These are phyloP conservation scores for Symbiodinium pilosum DNA, from an alignment of 73 alveolate genomes.

Conservation along the genomic window DNA sequence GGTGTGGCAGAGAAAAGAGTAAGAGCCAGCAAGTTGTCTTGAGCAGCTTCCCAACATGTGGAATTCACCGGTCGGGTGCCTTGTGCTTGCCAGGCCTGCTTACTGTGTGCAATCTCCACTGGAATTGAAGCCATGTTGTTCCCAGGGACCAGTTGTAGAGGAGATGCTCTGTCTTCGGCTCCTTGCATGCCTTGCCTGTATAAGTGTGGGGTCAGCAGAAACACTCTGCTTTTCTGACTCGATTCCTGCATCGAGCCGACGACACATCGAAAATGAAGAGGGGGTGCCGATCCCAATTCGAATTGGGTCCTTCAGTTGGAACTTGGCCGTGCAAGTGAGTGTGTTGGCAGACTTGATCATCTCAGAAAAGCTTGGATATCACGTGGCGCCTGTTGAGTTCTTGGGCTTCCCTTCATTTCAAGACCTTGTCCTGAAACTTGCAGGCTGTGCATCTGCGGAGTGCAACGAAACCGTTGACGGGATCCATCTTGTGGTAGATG, in stretches of 20 bases:
- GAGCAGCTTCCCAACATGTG: no score
- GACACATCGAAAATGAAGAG: background rate
- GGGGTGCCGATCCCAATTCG: slow-evolving; percentile 1
- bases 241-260: background rate
- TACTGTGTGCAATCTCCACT: background rate
- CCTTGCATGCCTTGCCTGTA: background rate
- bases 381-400: slow-evolving; percentile 8
- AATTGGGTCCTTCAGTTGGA: slow-evolving; percentile 40
- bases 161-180: background rate
- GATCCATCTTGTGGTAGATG: background rate
- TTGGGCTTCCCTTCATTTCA: slow-evolving; percentile 15
- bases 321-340: slow-evolving; percentile 33
- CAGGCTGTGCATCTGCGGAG: slow-evolving; percentile 9
- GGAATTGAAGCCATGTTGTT: background rate
- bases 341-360: background rate
- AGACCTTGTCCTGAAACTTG: background rate
- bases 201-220: background rate
- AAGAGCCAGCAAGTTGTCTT: no score
- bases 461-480: slow-evolving; percentile 14
- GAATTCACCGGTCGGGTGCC: no score
- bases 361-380: slow-evolving; percentile 35
- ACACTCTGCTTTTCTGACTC: background rate
- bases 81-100: no score
- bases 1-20: no score
- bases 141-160: background rate